Percentiles rank a stretch among this genome's conserved stretches.
Conservation (phyloP, 2,329 filamentous ascomycete genomes). For the Monilinia aucupariae region DNA sequence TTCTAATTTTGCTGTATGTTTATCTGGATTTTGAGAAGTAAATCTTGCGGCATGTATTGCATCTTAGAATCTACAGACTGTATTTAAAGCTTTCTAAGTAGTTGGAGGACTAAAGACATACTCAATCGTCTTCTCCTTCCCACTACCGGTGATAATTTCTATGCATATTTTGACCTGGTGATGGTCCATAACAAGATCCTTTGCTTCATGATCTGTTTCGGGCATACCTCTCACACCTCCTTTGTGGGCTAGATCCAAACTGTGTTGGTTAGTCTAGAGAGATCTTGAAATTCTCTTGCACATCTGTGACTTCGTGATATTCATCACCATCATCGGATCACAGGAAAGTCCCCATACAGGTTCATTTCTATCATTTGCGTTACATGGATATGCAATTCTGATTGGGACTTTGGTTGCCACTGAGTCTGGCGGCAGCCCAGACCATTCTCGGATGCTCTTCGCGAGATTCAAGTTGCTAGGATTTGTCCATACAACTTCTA, state of each 20-base stretch:
- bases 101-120: slow-evolving; percentile 41
- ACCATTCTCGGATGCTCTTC: slow-evolving; percentile 12
- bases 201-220: slow-evolving; percentile 11
- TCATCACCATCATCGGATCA: slow-evolving; percentile 14
- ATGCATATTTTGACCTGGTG: background rate
- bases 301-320: background rate
- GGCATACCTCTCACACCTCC: slow-evolving; percentile 4
- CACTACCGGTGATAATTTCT: slow-evolving; percentile 47
- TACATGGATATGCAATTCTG: slow-evolving; percentile 2
- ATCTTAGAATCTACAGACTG: slow-evolving; percentile 36
- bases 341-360: slow-evolving; percentile 8
- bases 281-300: slow-evolving; percentile 14
- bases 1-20: slow-evolving; percentile 41
- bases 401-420: slow-evolving; percentile 11
- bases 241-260: background rate
- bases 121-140: slow-evolving; percentile 32
- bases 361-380: background rate
- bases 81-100: slow-evolving; percentile 37
- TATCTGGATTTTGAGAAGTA: slow-evolving; percentile 22
- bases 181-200: slow-evolving; percentile 2
- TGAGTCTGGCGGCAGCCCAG: background rate
- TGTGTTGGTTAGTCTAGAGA: slow-evolving; percentile 9
- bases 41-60: slow-evolving; percentile 35
- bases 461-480: slow-evolving; percentile 1
- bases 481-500: slow-evolving; percentile 10